phyloP scores from a whole-genome alignment of 2,329 filamentous ascomycete species.

The Microdochium nivale region DNA sequence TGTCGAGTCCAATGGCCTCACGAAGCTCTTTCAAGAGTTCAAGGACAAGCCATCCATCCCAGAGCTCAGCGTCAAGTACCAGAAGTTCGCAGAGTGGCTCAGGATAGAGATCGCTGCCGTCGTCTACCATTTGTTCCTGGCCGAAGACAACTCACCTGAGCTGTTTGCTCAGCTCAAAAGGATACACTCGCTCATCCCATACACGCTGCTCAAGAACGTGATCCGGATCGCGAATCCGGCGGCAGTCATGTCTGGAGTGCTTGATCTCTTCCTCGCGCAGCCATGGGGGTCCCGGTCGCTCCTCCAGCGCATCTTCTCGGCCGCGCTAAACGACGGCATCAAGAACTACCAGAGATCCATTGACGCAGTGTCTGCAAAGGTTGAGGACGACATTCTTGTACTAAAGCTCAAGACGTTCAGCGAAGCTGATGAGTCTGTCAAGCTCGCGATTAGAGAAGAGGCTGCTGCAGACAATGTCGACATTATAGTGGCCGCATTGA shows the following conservation, averaged over 20 bases:
- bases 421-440: conserved; percentile 65
- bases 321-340: conserved; percentile 88
- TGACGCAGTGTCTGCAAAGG: conserved; percentile 65
- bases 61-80: conserved; percentile 88
- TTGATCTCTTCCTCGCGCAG: conserved; percentile 93
- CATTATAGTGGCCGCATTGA: conserved; percentile 74
- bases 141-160: conserved; percentile 96
- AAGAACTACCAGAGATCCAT: conserved; percentile 79
- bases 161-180: conserved; percentile 88
- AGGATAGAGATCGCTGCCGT: conserved; percentile 95
- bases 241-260: conserved; percentile 89
- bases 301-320: conserved; percentile 87
- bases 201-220: conserved; percentile 89
- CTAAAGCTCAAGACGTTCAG: conserved; percentile 76
- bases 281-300: conserved; percentile 86
- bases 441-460: conserved; percentile 65
- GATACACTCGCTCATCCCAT: conserved; percentile 91
- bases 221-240: conserved; percentile 95
- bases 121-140: conserved; percentile 92
- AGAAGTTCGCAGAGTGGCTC: conserved; percentile 97
- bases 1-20: conserved; percentile 71
- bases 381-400: conserved; percentile 72
- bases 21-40: conserved; percentile 88
- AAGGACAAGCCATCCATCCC: conserved; percentile 79
- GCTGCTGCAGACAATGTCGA: conserved; percentile 69